Percentiles rank a stretch among this genome's conserved stretches.
phyloP scores from a whole-genome alignment of 805 yeast species.

The Saturnispora zaruensis region DNA sequence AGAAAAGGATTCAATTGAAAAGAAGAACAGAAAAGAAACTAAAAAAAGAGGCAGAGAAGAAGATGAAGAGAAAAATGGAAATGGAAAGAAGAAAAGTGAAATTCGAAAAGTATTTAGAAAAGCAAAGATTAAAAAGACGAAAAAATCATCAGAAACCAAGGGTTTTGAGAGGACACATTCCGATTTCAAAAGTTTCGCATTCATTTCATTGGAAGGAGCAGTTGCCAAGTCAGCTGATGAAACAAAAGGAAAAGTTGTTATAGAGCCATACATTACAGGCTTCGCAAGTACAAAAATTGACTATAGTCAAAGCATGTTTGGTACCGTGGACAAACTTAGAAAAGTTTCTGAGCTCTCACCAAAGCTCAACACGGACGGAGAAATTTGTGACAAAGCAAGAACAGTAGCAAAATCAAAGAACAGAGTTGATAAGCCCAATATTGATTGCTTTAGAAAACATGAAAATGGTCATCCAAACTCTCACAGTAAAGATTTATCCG shows the following conservation, averaged over 20 bases:
- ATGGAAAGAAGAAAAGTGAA: not conserved
- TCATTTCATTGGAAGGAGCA: not conserved
- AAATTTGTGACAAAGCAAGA: not conserved
- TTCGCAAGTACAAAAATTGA: not conserved
- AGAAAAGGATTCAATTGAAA: not conserved
- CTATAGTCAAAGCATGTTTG: not conserved
- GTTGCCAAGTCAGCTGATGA: not conserved
- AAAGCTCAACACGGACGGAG: not conserved
- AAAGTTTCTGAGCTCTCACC: constrained; percentile 1
- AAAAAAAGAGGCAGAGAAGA: not conserved
- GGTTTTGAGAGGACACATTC: not conserved
- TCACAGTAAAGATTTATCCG: too few relatives aligned
- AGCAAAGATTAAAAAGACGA: not conserved
- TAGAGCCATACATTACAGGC: not conserved
- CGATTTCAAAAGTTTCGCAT: not conserved
- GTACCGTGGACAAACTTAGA: not conserved
- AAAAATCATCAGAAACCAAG: not conserved
- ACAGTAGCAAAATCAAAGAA: not conserved
- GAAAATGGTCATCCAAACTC: not conserved
- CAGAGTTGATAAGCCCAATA: not conserved
- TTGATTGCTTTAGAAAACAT: not conserved
- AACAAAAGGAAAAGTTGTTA: not conserved
- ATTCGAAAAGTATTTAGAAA: not conserved
- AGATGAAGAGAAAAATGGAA: not conserved
- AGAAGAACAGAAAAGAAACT: not conserved